phyloP scores from a whole-genome alignment of 139 green algal species.

The Yamagishiella unicocca region DNA sequence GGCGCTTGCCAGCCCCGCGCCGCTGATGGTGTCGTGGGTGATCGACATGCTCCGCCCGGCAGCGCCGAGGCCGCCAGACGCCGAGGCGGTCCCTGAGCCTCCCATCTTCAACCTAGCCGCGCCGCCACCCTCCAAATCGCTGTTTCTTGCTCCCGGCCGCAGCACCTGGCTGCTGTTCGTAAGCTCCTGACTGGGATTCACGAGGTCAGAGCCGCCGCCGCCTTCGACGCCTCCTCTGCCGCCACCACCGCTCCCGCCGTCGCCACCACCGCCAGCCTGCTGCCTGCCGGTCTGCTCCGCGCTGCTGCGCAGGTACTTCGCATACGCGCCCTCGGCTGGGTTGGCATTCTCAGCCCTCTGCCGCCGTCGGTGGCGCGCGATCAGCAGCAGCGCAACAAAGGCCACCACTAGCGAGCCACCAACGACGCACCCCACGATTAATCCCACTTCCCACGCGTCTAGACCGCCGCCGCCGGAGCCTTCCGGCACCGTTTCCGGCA shows the following conservation, averaged over 20 bases:
- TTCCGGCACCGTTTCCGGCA: background rate
- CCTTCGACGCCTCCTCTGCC: background rate
- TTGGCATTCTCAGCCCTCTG: background rate
- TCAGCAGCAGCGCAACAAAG: background rate
- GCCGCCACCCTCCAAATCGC: background rate
- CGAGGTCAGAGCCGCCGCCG: background rate
- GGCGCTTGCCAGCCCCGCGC: background rate
- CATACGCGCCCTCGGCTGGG: background rate
- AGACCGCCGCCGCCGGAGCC: background rate
- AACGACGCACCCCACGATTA: slow-evolving; percentile 11
- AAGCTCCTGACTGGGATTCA: background rate
- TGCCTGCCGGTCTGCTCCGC: background rate
- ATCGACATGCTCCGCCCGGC: background rate
- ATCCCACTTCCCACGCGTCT: background rate
- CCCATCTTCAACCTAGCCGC: background rate
- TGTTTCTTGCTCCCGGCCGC: background rate
- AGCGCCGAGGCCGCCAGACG: background rate
- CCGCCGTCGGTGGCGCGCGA: background rate
- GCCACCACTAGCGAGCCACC: background rate
- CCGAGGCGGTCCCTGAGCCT: background rate
- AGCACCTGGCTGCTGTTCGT: slow-evolving; percentile 38
- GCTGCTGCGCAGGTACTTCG: background rate
- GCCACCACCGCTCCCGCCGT: background rate
- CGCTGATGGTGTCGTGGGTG: slow-evolving; percentile 10
- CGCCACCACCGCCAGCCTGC: background rate